Base-by-base conservation (phyloP, 2,329 filamentous ascomycete genomes). In the Pyricularia grisea region DNA sequence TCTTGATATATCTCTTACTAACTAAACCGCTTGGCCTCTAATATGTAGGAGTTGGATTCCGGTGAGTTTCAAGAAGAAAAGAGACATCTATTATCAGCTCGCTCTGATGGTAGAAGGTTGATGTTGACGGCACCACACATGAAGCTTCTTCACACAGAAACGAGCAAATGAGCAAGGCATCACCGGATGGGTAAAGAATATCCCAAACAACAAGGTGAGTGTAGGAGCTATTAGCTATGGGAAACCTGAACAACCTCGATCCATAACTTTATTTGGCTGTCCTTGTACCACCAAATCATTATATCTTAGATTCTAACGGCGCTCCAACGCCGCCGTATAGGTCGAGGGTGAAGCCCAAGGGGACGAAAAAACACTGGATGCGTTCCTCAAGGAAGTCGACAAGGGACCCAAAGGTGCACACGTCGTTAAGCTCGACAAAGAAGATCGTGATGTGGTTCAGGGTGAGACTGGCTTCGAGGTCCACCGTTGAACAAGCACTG, bases 291-390 rank as follows among this genome's bases (percentile, higher is more conserved):
- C 14, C 14, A 50, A 9, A 2, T 50, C 6, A 0, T 50, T 50
- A 50, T 6, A 50, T 20, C 30, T 31, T 1, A 31, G 6, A 31
- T 31, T 31, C 31, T 33, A 33, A 33, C 31, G 2, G 31, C 31
- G 11, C 10, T 60, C 30, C 2, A 20, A 31, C 42, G 55, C 67
- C 23, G 64, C 66, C 70, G 67, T 73, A 74, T 65, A 97, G 92
- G 94, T 98, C 65, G 88, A 92, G 75, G 94, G 94, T 30, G 94
- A 97, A 80, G 93, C 90, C 5, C 94, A 98, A 77, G 94, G 93
- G 33, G 83, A 86, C 1, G 83, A 88, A 1, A 84, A 87, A 0
- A 79, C 84, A 2, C 77, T 98, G 30, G 79, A 88, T 68, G 85
- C 88, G 69, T 90, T 97, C 72, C 80, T 97, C 50, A 87, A 90